Evolutionary conservation across 2,329 filamentous ascomycete genomes (phyloP).

Genomic region (Fusarium vanettenii): DNA sequence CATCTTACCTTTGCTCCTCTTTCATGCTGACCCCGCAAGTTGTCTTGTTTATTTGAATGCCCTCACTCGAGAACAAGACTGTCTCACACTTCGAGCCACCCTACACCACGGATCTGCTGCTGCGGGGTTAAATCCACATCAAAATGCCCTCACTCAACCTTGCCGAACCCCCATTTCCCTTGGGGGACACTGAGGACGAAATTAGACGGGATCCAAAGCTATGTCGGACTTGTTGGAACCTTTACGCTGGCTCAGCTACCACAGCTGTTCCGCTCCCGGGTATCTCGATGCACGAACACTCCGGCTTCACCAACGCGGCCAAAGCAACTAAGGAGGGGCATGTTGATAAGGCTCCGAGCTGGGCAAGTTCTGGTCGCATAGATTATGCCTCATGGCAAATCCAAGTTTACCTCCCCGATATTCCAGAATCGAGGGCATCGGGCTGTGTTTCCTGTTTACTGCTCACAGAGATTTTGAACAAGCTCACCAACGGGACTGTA

Average conservation of each 20-base stretch:
- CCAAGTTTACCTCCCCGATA: slow-evolving; percentile 14
- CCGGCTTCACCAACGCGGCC: slow-evolving; percentile 13
- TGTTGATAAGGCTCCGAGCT: slow-evolving; percentile 9
- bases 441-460: slow-evolving; percentile 30
- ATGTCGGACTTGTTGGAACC: slow-evolving; percentile 34
- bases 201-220: slow-evolving; percentile 22
- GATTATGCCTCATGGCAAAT: slow-evolving; percentile 34
- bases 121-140: slow-evolving; percentile 19
- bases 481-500: slow-evolving; percentile 6
- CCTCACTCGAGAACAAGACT: neutral
- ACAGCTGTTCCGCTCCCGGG: slow-evolving; percentile 14
- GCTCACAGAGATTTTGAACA: slow-evolving; percentile 10
- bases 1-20: neutral
- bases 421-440: neutral
- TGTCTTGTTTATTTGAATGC: neutral
- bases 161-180: slow-evolving; percentile 9
- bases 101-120: neutral
- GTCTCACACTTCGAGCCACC: neutral
- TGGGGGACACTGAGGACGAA: slow-evolving; percentile 20
- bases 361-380: slow-evolving; percentile 17
- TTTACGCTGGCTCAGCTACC: slow-evolving; percentile 26
- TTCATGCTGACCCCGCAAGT: neutral
- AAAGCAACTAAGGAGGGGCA: slow-evolving; percentile 11
- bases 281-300: slow-evolving; percentile 32
- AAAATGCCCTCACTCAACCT: slow-evolving; percentile 30